Base-by-base conservation (phyloP, 2,329 filamentous ascomycete genomes). In the Epichloe scottii region DNA sequence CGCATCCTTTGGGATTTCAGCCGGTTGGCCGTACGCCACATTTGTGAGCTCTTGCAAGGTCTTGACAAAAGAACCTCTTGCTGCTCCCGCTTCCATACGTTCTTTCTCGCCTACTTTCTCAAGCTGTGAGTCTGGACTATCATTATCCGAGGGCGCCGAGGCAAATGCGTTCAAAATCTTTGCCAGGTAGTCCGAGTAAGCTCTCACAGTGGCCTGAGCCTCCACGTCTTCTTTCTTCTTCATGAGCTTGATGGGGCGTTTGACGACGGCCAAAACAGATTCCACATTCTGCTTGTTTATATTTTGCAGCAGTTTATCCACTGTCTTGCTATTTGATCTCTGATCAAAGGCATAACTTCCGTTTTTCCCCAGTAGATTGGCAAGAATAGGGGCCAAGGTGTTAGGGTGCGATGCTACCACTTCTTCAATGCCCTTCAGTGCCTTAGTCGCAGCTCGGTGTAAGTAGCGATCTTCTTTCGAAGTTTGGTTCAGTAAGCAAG, bases 291-390 rank as follows among this genome's bases (percentile, higher is more conserved):
- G 65, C 4, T 72, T 67, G 23, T 78, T 77, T 8, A 80, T 76
- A 42, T 76, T 75, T 49, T 81, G 74, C 4, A 94, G 68, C 2
- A 93, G 72, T 55, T 78, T 84, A 58, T 94, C 88, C 1, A 95
- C 71, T 0, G 88, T 91, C 68, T 91, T 95, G 2, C 84, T 85
- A 63, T 86, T 93, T 1, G 90, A 95, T 52, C 85, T 75, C 56
- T 87, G 83, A 62, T 97, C 93, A 61, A 97, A 93, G 62, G 85
- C 87, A 57, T 88, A 81, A 2, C 77, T 77, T 2, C 87, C 87
- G 53, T 83, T 72, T 48, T 81, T 78, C 38, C 80, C 78, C 42
- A 93, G 75, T n/a, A 96, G 70, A 23, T 79, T 78, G 40, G 75
- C 73, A 12, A 93, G 68, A 6, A 91, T 71, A 1, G 76, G 70